Evolutionary conservation across 1,284 basidiomycete species (phyloP).

Genomic region (Caloboletus firmus): DNA sequence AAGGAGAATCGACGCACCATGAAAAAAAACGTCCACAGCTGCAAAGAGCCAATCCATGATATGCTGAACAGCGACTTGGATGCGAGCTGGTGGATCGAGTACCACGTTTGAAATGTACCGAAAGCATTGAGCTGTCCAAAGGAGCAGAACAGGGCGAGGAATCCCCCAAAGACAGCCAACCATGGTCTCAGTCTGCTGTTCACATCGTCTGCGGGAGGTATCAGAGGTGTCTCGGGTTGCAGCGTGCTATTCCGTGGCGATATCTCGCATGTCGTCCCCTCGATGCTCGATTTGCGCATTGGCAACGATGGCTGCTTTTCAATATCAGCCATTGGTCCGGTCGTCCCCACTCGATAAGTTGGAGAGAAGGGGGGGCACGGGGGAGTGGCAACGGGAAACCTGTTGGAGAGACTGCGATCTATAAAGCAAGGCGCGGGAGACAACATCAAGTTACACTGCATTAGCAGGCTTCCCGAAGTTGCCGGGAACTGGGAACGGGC

Average conservation of each 20-base stretch:
- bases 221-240: constrained; percentile 20
- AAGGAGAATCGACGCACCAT: constrained; percentile 36
- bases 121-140: constrained; percentile 35
- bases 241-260: constrained; percentile 30
- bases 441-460: constrained; percentile 26
- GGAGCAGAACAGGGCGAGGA: constrained; percentile 38
- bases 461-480: constrained; percentile 27
- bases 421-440: constrained; percentile 27
- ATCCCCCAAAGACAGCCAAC: constrained; percentile 33
- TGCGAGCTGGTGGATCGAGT: constrained; percentile 41
- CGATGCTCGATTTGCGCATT: constrained; percentile 23
- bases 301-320: constrained; percentile 30
- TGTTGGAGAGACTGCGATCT: constrained; percentile 16
- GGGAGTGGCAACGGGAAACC: constrained; percentile 12
- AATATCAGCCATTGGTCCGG: constrained; percentile 27
- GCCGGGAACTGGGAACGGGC: constrained; percentile 23
- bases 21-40: constrained; percentile 47
- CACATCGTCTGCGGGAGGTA: constrained; percentile 8
- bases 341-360: constrained; percentile 8
- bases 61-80: constrained; percentile 39
- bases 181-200: constrained; percentile 22
- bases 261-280: constrained; percentile 16
- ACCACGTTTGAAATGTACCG: constrained; percentile 45
- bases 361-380: constrained; percentile 10
- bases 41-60: constrained; percentile 50